Percentiles rank a stretch among this genome's conserved stretches.
Evolutionary conservation across 2,329 filamentous ascomycete species (phyloP).

Genomic region (Cytospora leucostoma): DNA sequence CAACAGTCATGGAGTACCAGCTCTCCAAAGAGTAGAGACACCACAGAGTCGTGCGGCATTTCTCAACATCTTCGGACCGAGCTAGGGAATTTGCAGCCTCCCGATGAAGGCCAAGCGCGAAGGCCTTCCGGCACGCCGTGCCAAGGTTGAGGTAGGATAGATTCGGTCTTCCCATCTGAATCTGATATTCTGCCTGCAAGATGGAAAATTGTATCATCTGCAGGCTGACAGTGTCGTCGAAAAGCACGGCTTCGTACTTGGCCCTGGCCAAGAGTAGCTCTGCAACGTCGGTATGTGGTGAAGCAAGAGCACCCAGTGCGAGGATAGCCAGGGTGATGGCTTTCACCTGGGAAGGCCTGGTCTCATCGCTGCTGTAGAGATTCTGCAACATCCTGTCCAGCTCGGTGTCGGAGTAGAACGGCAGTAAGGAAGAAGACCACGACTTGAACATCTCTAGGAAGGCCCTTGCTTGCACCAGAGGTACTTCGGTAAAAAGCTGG

Average conservation of each 20-base stretch:
- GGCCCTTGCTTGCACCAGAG: constrained; percentile 27
- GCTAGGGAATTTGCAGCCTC: constrained; percentile 29
- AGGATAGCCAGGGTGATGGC: constrained; percentile 32
- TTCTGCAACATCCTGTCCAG: constrained; percentile 30
- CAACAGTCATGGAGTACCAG: constrained; percentile 31
- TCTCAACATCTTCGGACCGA: constrained; percentile 30
- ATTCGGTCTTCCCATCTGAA: constrained; percentile 36
- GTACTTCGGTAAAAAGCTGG: constrained; percentile 20
- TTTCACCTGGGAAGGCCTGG: constrained; percentile 30
- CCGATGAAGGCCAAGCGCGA: constrained; percentile 35
- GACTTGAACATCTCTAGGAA: constrained; percentile 31
- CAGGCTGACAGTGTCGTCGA: constrained; percentile 37
- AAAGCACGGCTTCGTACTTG: constrained; percentile 32
- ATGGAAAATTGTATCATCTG: constrained; percentile 36
- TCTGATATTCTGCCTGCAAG: constrained; percentile 34
- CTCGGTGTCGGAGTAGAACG: constrained; percentile 31
- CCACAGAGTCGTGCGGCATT: constrained; percentile 35
- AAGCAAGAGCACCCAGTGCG: constrained; percentile 34
- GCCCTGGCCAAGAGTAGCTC: constrained; percentile 33
- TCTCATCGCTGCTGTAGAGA: constrained; percentile 27
- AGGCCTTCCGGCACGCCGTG: constrained; percentile 34
- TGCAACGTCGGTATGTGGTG: constrained; percentile 32
- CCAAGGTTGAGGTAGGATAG: constrained; percentile 35
- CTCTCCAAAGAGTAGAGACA: constrained; percentile 35
- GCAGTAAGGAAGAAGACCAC: constrained; percentile 27